phyloP scores from a whole-genome alignment of 208 protist species.

The Acanthamoeba divionensis region DNA sequence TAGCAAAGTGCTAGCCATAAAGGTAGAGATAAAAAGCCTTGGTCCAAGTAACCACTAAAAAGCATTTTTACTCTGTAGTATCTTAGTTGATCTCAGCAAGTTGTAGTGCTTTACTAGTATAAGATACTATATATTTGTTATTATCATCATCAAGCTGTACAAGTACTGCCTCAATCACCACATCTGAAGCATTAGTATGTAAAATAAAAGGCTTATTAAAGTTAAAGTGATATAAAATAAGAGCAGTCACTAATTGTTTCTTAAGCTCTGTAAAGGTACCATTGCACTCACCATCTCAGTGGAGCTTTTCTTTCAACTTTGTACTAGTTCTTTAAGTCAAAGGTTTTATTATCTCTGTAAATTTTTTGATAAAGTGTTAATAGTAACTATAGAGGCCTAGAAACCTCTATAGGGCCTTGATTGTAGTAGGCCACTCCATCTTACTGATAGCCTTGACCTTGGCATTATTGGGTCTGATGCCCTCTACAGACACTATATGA shows the following conservation, averaged over 20 bases:
- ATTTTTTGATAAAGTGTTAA: background rate
- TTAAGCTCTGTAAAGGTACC: background rate
- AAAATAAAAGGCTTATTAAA: background rate
- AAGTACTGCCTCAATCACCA: background rate
- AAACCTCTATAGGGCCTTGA: background rate
- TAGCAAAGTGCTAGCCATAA: background rate
- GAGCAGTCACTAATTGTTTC: background rate
- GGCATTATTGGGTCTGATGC: background rate
- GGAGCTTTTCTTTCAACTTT: background rate
- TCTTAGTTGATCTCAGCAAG: background rate
- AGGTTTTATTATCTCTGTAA: background rate
- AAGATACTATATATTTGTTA: no score
- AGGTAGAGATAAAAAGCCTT: background rate
- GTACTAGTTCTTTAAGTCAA: background rate
- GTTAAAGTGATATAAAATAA: background rate
- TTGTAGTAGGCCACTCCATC: no score
- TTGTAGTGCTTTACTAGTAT: no score
- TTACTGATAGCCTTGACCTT: background rate
- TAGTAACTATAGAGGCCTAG: background rate
- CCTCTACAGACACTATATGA: background rate
- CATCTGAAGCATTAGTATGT: background rate
- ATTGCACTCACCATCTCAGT: background rate
- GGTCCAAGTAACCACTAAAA: background rate
- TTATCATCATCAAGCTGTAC: no score
- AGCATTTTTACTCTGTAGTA: background rate